Percentiles rank a stretch among this genome's conserved stretches.
Conservation (phyloP, 2,329 filamentous ascomycete genomes). For the Cercospora sp. region DNA sequence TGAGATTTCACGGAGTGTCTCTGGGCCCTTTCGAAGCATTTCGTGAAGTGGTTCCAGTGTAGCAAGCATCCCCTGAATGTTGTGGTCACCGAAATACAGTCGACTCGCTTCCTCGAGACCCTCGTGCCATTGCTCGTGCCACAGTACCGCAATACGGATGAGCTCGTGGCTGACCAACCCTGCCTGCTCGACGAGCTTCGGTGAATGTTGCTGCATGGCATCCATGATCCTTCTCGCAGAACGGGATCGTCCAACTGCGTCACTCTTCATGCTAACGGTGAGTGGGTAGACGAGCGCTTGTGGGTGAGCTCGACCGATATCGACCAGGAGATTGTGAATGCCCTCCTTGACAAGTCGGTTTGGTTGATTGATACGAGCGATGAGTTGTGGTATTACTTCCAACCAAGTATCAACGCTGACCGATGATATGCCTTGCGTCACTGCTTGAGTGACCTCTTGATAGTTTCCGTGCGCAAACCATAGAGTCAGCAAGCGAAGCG, state of each 20-base stretch:
- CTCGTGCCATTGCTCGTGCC: slow-evolving; percentile 99
- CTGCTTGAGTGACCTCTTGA: slow-evolving; percentile 80
- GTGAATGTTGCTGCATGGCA: slow-evolving; percentile 93
- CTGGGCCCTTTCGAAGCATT: slow-evolving; percentile 83
- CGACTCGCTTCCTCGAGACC: slow-evolving; percentile 94
- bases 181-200: slow-evolving; percentile 88
- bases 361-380: slow-evolving; percentile 95
- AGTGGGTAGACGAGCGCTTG: slow-evolving; percentile 96
- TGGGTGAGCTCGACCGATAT: slow-evolving; percentile 90
- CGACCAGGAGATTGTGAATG: slow-evolving; percentile 86
- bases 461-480: slow-evolving; percentile 96
- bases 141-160: slow-evolving; percentile 92
- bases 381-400: slow-evolving; percentile 94
- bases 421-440: slow-evolving; percentile 85
- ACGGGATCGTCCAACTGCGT: slow-evolving; percentile 77
- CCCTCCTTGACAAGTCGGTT: slow-evolving; percentile 84
- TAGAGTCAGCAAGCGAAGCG: slow-evolving; percentile 82
- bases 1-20: slow-evolving; percentile 92
- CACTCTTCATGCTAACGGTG: slow-evolving; percentile 97
- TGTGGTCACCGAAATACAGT: slow-evolving; percentile 95
- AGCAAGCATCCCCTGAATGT: slow-evolving; percentile 95
- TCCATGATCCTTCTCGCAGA: slow-evolving; percentile 96
- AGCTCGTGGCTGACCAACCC: slow-evolving; percentile 94
- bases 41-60: slow-evolving; percentile 88
- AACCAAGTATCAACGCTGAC: slow-evolving; percentile 98